phyloP scores from a whole-genome alignment of 192 early-diverging fungal species.

The Spizellomyces sp. region DNA sequence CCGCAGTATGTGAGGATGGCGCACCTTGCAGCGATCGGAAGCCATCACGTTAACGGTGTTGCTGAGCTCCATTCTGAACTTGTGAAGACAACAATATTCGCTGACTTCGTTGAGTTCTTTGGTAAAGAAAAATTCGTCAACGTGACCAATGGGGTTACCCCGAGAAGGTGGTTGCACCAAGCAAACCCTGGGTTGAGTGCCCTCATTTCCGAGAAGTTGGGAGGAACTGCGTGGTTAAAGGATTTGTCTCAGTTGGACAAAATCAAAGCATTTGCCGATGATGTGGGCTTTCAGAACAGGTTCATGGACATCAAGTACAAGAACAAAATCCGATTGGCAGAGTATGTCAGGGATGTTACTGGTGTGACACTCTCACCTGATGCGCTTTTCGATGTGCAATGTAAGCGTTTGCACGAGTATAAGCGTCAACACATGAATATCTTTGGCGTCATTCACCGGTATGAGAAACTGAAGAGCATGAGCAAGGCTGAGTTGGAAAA shows the following conservation, averaged over 20 bases:
- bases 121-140: slow-evolving; percentile 90
- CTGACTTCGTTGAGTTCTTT: slow-evolving; percentile 88
- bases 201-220: slow-evolving; percentile 82
- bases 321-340: slow-evolving; percentile 89
- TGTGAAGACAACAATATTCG: slow-evolving; percentile 67
- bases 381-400: slow-evolving; percentile 91
- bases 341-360: slow-evolving; percentile 73
- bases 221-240: slow-evolving; percentile 75
- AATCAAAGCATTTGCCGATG: slow-evolving; percentile 64
- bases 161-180: slow-evolving; percentile 93
- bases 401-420: slow-evolving; percentile 99
- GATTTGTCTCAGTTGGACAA: slow-evolving; percentile 62
- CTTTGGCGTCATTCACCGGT: slow-evolving; percentile 91
- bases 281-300: slow-evolving; percentile 73
- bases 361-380: slow-evolving; percentile 78
- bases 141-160: slow-evolving; percentile 98
- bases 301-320: slow-evolving; percentile 90
- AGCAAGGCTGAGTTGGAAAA: slow-evolving; percentile 61
- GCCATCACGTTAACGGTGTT: slow-evolving; percentile 96
- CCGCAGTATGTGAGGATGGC: slow-evolving; percentile 98
- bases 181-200: slow-evolving; percentile 85
- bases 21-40: slow-evolving; percentile 90
- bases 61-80: slow-evolving; percentile 66
- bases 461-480: slow-evolving; percentile 83
- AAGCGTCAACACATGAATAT: slow-evolving; percentile 99